Base-by-base conservation (phyloP, 371 early-diverging fungal genomes). In the Syncephalastrum contaminatum region DNA sequence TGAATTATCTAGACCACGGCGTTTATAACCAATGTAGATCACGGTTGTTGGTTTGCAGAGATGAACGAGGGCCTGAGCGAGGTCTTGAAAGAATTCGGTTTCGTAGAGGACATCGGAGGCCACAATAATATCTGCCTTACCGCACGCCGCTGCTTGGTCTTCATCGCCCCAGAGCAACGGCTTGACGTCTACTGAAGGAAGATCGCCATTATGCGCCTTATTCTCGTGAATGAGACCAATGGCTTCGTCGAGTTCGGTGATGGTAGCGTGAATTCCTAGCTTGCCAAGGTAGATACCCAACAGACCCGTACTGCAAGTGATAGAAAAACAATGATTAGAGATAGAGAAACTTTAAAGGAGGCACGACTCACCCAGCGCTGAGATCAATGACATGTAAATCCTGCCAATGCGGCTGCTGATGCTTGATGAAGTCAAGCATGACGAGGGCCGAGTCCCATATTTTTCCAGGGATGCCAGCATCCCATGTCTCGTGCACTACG, bases 381-480 rank as follows among this genome's bases (percentile, higher is more conserved):
- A 85, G 59, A 65, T 85, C 85, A 30, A 85, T 39, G 5, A 72
- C 73, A 45, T 72, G 71, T 24, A 77, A 76, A 2, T 63, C 65
- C 14, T 68, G 50, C 53, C 21, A 72, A 47, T 19, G 63, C 62
- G 40, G 27, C 6, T 18, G 56, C 24, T 62, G 58, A 0, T 52
- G 58, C 21, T 76, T 65, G 21, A 85, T 64, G 8, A 81, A 60
- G 15, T 74, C 70, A 18, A 75, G 57, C 68, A 80, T 67, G 0
- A 77, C 77, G 43, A 83, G 62, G 0, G 85, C 85, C 4, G 85
- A 85, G 53, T 85, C 83, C 85, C 85, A 85, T n/a, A 82, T 75
- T 47, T 82, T 83, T 10, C 84, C 85, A 2, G 83, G 84, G 20
- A 85, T 80, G 14, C 78, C 74, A 4, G 71, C 70, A 57, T 83